phyloP scores from a whole-genome alignment of 352 stramenopile genomes.

The Pythium volutum region DNA sequence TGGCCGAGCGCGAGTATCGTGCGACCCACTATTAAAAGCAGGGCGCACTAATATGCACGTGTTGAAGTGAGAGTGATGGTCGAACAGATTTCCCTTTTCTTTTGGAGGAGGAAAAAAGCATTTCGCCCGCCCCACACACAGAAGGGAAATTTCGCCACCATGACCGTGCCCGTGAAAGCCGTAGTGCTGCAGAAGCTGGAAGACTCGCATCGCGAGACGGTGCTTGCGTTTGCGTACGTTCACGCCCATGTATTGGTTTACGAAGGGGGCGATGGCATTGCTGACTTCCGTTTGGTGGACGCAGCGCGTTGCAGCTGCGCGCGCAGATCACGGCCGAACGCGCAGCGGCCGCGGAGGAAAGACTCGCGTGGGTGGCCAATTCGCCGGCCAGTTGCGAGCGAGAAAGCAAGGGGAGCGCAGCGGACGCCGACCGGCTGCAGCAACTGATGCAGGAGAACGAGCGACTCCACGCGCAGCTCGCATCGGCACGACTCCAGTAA shows the following conservation, averaged over 20 bases:
- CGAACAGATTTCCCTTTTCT: not conserved
- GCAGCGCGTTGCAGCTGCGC: constrained; percentile 20
- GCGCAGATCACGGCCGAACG: constrained; percentile 18
- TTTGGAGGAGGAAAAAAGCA: not conserved
- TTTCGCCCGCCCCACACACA: not conserved
- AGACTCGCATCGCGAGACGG: constrained; percentile 18
- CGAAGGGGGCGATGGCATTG: no score
- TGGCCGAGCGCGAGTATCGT: constrained; percentile 38
- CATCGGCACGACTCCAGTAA: constrained; percentile 22
- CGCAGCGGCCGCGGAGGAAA: not conserved
- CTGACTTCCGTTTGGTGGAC: not conserved
- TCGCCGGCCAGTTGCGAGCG: not conserved
- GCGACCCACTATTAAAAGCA: constrained; percentile 20
- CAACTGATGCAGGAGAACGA: constrained; percentile 30
- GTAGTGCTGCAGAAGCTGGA: constrained; percentile 28
- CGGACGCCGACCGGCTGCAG: constrained; percentile 3
- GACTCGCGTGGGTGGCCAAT: constrained; percentile 6
- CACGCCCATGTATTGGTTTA: not conserved
- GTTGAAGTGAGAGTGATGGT: constrained; percentile 36
- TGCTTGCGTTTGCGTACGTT: constrained; percentile 26
- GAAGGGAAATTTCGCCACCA: not conserved
- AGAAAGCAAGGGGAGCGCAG: not conserved
- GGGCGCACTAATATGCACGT: not conserved
- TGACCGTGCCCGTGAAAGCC: constrained; percentile 22
- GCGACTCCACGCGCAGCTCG: constrained; percentile 23